Conservation (phyloP, 2,329 filamentous ascomycete genomes). For the Sclerotiophoma versabilis region DNA sequence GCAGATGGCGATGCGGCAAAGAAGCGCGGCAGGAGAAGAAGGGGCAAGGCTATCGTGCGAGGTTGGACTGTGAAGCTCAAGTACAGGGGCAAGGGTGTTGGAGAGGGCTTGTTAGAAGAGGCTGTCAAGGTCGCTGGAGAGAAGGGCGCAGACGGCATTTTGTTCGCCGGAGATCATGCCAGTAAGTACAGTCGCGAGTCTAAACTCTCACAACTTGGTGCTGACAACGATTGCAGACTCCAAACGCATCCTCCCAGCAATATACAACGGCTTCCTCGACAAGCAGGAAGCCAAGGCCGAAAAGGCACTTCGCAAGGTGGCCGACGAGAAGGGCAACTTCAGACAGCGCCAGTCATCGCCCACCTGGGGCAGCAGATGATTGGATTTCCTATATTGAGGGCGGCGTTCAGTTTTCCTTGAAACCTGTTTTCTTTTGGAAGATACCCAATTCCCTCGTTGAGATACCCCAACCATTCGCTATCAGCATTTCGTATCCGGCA, state of each 20-base stretch:
- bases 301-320: constrained; percentile 48
- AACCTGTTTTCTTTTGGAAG: constrained; percentile 29
- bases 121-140: constrained; percentile 73
- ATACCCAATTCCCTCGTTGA: constrained; percentile 40
- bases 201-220: background rate
- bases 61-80: constrained; percentile 80
- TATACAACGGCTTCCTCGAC: constrained; percentile 47
- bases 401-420: constrained; percentile 20
- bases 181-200: constrained; percentile 61
- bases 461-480: constrained; percentile 39
- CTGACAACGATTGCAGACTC: constrained; percentile 39
- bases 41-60: constrained; percentile 74
- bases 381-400: constrained; percentile 8
- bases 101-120: constrained; percentile 74
- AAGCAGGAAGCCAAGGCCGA: constrained; percentile 45
- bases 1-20: constrained; percentile 58
- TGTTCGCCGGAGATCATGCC: constrained; percentile 79
- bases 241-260: constrained; percentile 40
- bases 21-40: constrained; percentile 56
- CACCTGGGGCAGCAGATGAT: constrained; percentile 47
- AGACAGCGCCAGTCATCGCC: constrained; percentile 46
- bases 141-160: constrained; percentile 72
- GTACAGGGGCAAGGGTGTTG: constrained; percentile 76
- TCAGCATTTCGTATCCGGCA: constrained; percentile 21
- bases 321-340: constrained; percentile 50